These are phyloP conservation scores for Pyricularia grisea DNA, from an alignment of 2,329 filamentous ascomycete species.

Conservation along the genomic window DNA sequence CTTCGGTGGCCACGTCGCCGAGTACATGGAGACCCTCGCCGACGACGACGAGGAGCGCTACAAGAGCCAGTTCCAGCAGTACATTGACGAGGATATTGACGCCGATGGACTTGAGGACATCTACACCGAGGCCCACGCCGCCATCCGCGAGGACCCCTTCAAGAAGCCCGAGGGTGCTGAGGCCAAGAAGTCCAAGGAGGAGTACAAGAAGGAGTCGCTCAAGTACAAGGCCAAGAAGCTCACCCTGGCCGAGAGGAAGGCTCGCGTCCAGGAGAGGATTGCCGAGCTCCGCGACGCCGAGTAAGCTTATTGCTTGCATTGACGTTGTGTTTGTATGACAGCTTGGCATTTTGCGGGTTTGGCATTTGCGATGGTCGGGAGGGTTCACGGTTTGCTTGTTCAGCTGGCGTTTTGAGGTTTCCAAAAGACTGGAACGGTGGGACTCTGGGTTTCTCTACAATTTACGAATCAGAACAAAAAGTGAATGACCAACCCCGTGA, in stretches of 20 bases:
- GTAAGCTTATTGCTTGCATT: conserved; percentile 19
- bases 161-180: conserved; percentile 73
- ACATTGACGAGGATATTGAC: conserved; percentile 95
- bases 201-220: conserved; percentile 92
- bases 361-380: neutral
- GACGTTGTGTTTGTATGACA: conserved; percentile 10
- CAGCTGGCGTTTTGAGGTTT: conserved; percentile 1
- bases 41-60: conserved; percentile 99
- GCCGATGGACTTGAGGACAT: conserved; percentile 95
- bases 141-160: conserved; percentile 95
- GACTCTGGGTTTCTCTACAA: conserved; percentile 3
- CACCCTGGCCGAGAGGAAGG: conserved; percentile 72
- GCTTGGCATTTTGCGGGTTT: neutral
- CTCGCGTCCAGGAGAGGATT: conserved; percentile 86
- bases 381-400: neutral
- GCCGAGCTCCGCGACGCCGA: conserved; percentile 56
- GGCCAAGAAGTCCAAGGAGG: conserved; percentile 92
- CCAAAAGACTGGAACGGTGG: neutral
- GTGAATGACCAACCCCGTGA: conserved; percentile 3
- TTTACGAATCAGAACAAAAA: conserved; percentile 6
- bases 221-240: conserved; percentile 77
- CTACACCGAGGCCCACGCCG: conserved; percentile 88
- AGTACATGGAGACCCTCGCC: conserved; percentile 99
- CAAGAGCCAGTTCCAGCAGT: conserved; percentile 96
- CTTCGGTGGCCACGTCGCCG: conserved; percentile 93